phyloP scores from a whole-genome alignment of 2,329 filamentous ascomycete species.

The Chrysoporthe cubensis region DNA sequence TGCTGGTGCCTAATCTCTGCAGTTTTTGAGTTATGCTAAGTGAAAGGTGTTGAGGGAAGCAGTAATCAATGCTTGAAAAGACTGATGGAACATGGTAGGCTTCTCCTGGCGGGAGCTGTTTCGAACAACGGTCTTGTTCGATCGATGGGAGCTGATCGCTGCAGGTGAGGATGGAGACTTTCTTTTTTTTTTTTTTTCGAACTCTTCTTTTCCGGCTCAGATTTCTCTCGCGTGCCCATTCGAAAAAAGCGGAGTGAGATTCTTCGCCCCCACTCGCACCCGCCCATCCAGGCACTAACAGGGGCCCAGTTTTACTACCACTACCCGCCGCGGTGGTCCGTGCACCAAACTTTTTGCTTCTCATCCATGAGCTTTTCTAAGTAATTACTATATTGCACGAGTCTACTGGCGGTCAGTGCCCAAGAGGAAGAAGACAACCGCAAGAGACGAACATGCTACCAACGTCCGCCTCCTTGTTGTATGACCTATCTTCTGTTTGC shows the following conservation, averaged over 20 bases:
- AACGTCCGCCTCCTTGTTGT: too few species aligned
- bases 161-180: not conserved
- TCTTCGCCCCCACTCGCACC: not conserved
- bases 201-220: not conserved
- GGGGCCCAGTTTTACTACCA: not conserved
- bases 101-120: constrained; percentile 2
- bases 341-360: not conserved
- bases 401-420: not conserved
- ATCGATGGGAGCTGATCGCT: not conserved
- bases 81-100: constrained; percentile 24
- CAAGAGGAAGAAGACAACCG: not conserved
- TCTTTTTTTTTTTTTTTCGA: not conserved
- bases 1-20: constrained; percentile 4
- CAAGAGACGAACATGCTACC: too few species aligned
- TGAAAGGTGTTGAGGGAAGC: constrained; percentile 11
- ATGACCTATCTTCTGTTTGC: too few species aligned
- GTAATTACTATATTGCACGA: not conserved
- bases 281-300: not conserved
- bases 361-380: too few species aligned
- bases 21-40: not conserved
- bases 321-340: constrained; percentile 1
- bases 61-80: constrained; percentile 3
- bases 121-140: constrained; percentile 15
- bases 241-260: not conserved
- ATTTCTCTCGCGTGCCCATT: not conserved